These are phyloP conservation scores for Diaporthe nobilis DNA, from an alignment of 2,329 filamentous ascomycete genomes.

Conservation along the genomic window DNA sequence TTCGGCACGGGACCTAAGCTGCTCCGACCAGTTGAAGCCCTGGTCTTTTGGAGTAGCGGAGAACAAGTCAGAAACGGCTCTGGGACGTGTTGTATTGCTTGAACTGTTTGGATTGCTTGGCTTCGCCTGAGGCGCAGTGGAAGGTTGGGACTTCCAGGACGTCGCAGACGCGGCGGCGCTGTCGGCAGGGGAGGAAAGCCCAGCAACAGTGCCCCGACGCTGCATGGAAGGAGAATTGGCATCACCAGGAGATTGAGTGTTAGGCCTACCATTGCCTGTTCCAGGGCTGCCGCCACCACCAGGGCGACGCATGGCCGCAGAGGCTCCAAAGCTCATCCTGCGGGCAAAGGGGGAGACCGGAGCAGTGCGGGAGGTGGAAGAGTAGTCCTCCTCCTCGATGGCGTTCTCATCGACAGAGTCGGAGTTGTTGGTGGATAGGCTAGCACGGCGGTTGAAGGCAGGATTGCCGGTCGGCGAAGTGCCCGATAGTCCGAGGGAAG, in stretches of 20 bases:
- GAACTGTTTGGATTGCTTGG: slow-evolving; percentile 72
- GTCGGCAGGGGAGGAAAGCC: slow-evolving; percentile 51
- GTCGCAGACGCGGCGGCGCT: slow-evolving; percentile 49
- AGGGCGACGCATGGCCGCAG: slow-evolving; percentile 75
- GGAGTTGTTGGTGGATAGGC: slow-evolving; percentile 77
- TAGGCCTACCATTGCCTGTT: slow-evolving; percentile 70
- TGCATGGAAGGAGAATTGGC: slow-evolving; percentile 51
- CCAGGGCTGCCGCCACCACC: slow-evolving; percentile 72
- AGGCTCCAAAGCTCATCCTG: slow-evolving; percentile 89
- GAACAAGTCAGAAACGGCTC: slow-evolving; percentile 76
- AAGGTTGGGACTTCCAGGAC: slow-evolving; percentile 49
- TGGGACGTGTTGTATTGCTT: slow-evolving; percentile 70
- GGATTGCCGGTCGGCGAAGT: slow-evolving; percentile 72
- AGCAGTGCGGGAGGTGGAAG: slow-evolving; percentile 66
- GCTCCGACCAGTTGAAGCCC: slow-evolving; percentile 97
- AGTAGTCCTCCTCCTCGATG: slow-evolving; percentile 76
- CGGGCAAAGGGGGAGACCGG: slow-evolving; percentile 83
- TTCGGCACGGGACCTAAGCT: slow-evolving; percentile 91
- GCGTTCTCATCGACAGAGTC: slow-evolving; percentile 80
- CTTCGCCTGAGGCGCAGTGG: slow-evolving; percentile 45
- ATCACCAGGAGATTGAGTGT: slow-evolving; percentile 51
- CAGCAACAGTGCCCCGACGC: slow-evolving; percentile 44
- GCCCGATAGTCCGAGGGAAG: slow-evolving; percentile 76
- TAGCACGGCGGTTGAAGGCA: slow-evolving; percentile 71
- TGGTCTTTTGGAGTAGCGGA: slow-evolving; percentile 79